Percentiles rank a stretch among this genome's conserved stretches.
Conservation (phyloP, 2,329 filamentous ascomycete species). For the Helminthosporium solani region DNA sequence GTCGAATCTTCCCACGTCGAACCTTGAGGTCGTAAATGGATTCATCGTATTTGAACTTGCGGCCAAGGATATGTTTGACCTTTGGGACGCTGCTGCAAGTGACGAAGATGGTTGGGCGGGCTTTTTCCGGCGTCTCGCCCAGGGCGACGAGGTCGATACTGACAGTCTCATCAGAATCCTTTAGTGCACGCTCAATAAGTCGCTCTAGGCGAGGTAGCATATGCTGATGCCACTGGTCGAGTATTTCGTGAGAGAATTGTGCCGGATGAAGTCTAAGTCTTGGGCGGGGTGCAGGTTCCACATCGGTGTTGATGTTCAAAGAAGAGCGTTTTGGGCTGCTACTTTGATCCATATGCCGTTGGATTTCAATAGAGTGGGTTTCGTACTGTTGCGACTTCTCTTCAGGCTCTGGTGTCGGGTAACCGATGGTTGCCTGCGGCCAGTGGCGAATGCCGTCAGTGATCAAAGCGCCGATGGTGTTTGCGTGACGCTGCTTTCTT, state of each 20-base stretch:
- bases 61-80: slow-evolving; percentile 69
- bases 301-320: slow-evolving; percentile 38
- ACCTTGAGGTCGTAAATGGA: slow-evolving; percentile 68
- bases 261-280: slow-evolving; percentile 46
- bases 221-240: slow-evolving; percentile 70
- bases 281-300: slow-evolving; percentile 26
- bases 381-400: slow-evolving; percentile 5
- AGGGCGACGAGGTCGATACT: slow-evolving; percentile 77
- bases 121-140: slow-evolving; percentile 65
- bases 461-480: slow-evolving; percentile 35
- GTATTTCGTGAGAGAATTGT: slow-evolving; percentile 60
- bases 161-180: slow-evolving; percentile 72
- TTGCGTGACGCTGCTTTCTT: slow-evolving; percentile 30
- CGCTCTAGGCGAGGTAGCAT: slow-evolving; percentile 73
- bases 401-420: slow-evolving; percentile 38
- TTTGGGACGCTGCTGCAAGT: slow-evolving; percentile 74
- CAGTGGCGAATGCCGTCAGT: slow-evolving; percentile 34
- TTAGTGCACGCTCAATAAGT: slow-evolving; percentile 69
- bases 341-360: slow-evolving; percentile 18
- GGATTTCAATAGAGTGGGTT: slow-evolving; percentile 13
- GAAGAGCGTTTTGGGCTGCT: slow-evolving; percentile 29
- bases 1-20: slow-evolving; percentile 66
- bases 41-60: slow-evolving; percentile 68
- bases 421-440: slow-evolving; percentile 36
- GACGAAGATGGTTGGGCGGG: slow-evolving; percentile 72